phyloP scores from a whole-genome alignment of 2,329 filamentous ascomycete genomes.

The Fusarium sp. region DNA sequence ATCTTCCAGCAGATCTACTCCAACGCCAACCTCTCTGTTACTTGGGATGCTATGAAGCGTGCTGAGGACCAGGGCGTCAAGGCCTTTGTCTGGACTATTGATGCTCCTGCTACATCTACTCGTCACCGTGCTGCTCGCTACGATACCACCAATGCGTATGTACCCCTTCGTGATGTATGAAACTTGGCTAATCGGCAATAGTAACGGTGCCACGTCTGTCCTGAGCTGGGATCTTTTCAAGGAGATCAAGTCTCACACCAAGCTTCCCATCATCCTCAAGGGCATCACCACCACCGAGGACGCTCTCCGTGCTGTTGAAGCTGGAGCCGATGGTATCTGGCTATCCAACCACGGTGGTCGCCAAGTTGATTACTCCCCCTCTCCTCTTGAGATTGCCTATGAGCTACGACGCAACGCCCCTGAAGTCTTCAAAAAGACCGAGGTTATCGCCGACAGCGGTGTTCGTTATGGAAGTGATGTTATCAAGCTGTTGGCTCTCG shows the following conservation, averaged over 20 bases:
- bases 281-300: constrained; percentile 55
- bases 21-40: constrained; percentile 49
- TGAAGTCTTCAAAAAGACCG: constrained; percentile 51
- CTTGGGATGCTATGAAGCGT: constrained; percentile 49
- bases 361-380: constrained; percentile 53
- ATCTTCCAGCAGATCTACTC: constrained; percentile 53
- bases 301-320: constrained; percentile 49
- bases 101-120: constrained; percentile 42
- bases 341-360: constrained; percentile 57
- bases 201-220: constrained; percentile 38
- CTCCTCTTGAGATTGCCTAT: constrained; percentile 42
- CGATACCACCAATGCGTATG: constrained; percentile 42
- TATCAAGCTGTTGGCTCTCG: constrained; percentile 55
- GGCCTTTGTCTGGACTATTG: constrained; percentile 55
- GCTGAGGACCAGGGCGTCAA: constrained; percentile 51
- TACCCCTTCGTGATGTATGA: accelerated
- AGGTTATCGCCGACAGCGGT: constrained; percentile 54
- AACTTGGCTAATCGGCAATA: background rate
- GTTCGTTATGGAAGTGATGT: constrained; percentile 54
- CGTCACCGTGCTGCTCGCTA: constrained; percentile 44
- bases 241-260: constrained; percentile 48
- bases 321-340: constrained; percentile 52
- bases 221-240: constrained; percentile 45
- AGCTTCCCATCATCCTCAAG: constrained; percentile 54
- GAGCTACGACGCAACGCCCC: constrained; percentile 53